These are phyloP conservation scores for Phalaenopsis aphrodite DNA, from an alignment of 106 monocot species.

Conservation along the genomic window DNA sequence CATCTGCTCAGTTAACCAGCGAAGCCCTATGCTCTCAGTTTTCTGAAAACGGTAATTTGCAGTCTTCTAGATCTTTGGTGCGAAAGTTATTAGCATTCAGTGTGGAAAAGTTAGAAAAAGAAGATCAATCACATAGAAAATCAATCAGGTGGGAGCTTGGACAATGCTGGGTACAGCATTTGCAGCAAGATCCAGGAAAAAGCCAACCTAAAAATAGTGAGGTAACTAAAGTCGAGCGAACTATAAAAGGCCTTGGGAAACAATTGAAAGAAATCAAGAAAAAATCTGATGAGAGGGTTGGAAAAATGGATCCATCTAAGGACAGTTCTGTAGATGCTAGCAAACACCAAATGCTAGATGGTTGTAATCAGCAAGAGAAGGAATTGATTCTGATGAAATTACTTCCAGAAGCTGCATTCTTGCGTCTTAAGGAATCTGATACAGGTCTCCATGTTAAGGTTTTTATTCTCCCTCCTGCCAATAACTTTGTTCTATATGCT, in stretches of 20 bases:
- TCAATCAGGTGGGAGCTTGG: slow-evolving; percentile 91
- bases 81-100: slow-evolving; percentile 45
- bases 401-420: slow-evolving; percentile 67
- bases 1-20: slow-evolving; percentile 15
- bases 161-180: slow-evolving; percentile 92
- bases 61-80: slow-evolving; percentile 21
- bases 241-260: slow-evolving; percentile 88
- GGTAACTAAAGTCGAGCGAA: slow-evolving; percentile 47
- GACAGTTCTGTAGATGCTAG: slow-evolving; percentile 19
- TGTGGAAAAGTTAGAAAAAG: slow-evolving; percentile 44
- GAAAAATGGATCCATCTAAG: slow-evolving; percentile 26
- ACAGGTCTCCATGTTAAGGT: slow-evolving; percentile 95
- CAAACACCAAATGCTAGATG: slow-evolving; percentile 8
- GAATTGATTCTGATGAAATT: slow-evolving; percentile 46
- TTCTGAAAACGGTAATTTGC: slow-evolving; percentile 34
- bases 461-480: slow-evolving; percentile 8
- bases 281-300: slow-evolving; percentile 47
- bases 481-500: neutral
- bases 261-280: slow-evolving; percentile 85
- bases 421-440: slow-evolving; percentile 65
- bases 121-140: slow-evolving; percentile 21
- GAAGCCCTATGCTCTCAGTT: slow-evolving; percentile 16
- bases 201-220: slow-evolving; percentile 53
- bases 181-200: slow-evolving; percentile 55
- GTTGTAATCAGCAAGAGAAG: slow-evolving; percentile 32